Evolutionary conservation across 1,284 basidiomycete genomes (phyloP), one percentile per base, ranked within the genome.

Genomic region (Cutaneotrichosporon cavernicola): DNA sequence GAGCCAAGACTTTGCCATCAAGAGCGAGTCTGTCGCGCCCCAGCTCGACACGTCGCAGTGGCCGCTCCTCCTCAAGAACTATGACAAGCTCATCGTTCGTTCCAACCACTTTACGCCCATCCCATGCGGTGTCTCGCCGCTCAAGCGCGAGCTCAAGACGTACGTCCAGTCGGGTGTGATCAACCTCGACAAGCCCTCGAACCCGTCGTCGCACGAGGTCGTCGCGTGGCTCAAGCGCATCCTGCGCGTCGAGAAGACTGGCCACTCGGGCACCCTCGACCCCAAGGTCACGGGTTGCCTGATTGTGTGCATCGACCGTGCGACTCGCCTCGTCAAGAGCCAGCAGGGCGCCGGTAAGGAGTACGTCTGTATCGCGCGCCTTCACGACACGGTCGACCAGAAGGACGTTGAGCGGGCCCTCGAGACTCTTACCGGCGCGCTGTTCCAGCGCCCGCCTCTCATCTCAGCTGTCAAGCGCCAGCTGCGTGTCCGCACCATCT

Each of bases 131-230:
- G 46, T 61, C 38, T 92, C 89, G 73, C 96, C 95, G 38, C 84
- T 98, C 74, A 97, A 97, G 83, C 89, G 96, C 63, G 95, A 98
- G 76, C 89, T 98, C 63, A 83, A 85, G 31, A 85, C 87, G 64
- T 98, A 99, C 82, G 87, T 99, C 81, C 94, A 94, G 89, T 93
- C 94, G 68, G 97, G 97, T 72, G 92, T 97, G 64, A 99, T 99
- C 81, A 62, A 62, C 61, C 86, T 99, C 72, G 97, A 99, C 86
- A 99, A 99, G 81, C 97, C 97, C 31, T 98, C 96, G 56, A 99
- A 99, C 83, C 97, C 97, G 9, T 99, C 97, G 5, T 98, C 96
- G n/a, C 97, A 99, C 83, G 97, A 99, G 85, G 97, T 99, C 63
- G 97, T 99, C 69, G 97, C 97, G 18, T 99, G 97, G 97, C 83